Conservation (phyloP, 2,329 filamentous ascomycete species). For the Simplicillium aogashimaense region DNA sequence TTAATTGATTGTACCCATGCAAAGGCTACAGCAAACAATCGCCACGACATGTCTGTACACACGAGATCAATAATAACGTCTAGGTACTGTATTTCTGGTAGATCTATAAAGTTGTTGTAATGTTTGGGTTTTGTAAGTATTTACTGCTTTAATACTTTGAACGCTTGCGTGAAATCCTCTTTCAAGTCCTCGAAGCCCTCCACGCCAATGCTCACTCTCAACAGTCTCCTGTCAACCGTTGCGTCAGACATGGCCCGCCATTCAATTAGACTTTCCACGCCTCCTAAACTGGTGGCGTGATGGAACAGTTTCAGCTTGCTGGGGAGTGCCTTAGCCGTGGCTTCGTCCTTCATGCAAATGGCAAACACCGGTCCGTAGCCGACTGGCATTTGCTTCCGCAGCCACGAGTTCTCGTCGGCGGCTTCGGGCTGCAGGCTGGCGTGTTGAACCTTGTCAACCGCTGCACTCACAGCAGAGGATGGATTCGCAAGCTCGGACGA, state of each 20-base stretch:
- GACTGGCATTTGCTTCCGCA: slow-evolving; percentile 79
- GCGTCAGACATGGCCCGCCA: slow-evolving; percentile 86
- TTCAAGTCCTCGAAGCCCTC: slow-evolving; percentile 80
- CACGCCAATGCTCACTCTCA: slow-evolving; percentile 78
- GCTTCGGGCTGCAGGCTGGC: slow-evolving; percentile 67
- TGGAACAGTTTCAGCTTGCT: slow-evolving; percentile 77
- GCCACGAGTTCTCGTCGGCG: slow-evolving; percentile 53
- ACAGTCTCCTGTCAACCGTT: slow-evolving; percentile 57
- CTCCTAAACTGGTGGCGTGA: slow-evolving; percentile 88
- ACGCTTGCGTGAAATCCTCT: slow-evolving; percentile 60
- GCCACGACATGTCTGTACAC: no score
- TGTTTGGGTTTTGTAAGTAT: no score
- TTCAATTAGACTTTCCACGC: slow-evolving; percentile 92
- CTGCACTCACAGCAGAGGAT: slow-evolving; percentile 32
- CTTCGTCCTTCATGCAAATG: slow-evolving; percentile 52
- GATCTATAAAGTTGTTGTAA: no score
- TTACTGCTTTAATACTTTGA: slow-evolving; percentile 38
- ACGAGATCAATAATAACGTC: no score
- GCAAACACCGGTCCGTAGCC: slow-evolving; percentile 87
- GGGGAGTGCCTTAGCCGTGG: slow-evolving; percentile 59
- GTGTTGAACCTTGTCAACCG: slow-evolving; percentile 58
- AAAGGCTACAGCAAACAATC: no score
- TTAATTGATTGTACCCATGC: no score
- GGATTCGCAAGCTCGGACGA: slow-evolving; percentile 31
- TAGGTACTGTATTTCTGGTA: no score